A percentile compares a stretch with the other conserved stretches of the same genome.
These are phyloP conservation scores for Aurantiochytrium sp. DNA, from an alignment of 108 stramenopile genomes.

Conservation along the genomic window DNA sequence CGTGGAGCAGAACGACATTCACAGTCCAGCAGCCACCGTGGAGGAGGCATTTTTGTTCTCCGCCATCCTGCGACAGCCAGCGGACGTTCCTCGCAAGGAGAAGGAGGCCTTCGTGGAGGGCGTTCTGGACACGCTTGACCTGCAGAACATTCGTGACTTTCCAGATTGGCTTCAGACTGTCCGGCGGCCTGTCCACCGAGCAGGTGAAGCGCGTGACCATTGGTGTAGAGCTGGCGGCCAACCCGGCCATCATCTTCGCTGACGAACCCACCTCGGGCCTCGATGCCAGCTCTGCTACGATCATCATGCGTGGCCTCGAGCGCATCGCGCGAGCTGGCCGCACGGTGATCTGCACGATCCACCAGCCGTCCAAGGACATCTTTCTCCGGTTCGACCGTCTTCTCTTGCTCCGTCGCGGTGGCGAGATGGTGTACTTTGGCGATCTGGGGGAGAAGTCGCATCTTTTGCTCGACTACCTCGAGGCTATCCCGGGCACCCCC, in stretches of 20 bases:
- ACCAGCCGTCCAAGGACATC: slow-evolving; percentile 78
- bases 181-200: slow-evolving; percentile 55
- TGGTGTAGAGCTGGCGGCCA: slow-evolving; percentile 68
- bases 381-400: slow-evolving; percentile 66
- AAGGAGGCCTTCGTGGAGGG: slow-evolving; percentile 38
- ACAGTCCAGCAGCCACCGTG: slow-evolving; percentile 60
- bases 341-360: slow-evolving; percentile 73
- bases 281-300: slow-evolving; percentile 63
- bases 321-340: slow-evolving; percentile 54
- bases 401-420: slow-evolving; percentile 70
- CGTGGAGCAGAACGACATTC: slow-evolving; percentile 66
- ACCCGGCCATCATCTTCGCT: slow-evolving; percentile 62
- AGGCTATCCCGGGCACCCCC: slow-evolving; percentile 31
- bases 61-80: slow-evolving; percentile 32
- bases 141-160: slow-evolving; percentile 62
- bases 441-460: slow-evolving; percentile 61
- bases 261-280: slow-evolving; percentile 67
- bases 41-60: slow-evolving; percentile 59
- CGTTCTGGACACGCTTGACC: slow-evolving; percentile 60
- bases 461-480: slow-evolving; percentile 54
- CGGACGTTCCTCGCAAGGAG: not conserved
- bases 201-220: slow-evolving; percentile 66
- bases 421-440: slow-evolving; percentile 73
- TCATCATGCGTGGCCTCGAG: slow-evolving; percentile 57
- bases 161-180: not conserved